Evolutionary conservation across 2,329 filamentous ascomycete species (phyloP).

Genomic region (Neoscytalidium dimidiatum): DNA sequence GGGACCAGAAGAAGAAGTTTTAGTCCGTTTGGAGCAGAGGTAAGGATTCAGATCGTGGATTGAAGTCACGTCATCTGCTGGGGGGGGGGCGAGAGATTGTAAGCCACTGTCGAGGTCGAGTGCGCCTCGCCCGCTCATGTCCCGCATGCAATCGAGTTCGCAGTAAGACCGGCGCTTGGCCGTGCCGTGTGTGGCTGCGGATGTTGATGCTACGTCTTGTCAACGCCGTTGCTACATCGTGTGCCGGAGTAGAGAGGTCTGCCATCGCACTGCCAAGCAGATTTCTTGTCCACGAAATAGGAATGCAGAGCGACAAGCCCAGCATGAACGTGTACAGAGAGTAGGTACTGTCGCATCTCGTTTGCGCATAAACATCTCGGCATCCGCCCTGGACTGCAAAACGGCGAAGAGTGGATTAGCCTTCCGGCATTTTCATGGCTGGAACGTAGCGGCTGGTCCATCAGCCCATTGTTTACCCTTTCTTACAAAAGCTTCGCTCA

Average conservation of each 20-base stretch:
- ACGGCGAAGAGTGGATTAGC: not conserved
- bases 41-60: not conserved
- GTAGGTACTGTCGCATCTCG: not conserved
- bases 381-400: not conserved
- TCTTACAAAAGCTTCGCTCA: not conserved
- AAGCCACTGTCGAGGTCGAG: slow-evolving; percentile 1
- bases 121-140: not conserved
- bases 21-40: not conserved
- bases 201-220: not conserved
- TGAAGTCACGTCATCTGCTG: not conserved
- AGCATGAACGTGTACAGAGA: not conserved
- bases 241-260: not conserved
- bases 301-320: not conserved
- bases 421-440: not conserved
- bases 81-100: not conserved
- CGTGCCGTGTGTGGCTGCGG: not conserved
- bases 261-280: not conserved
- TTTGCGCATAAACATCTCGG: not conserved
- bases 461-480: not conserved
- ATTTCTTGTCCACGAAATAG: not conserved
- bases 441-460: not conserved
- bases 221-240: not conserved
- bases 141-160: not conserved
- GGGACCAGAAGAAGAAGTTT: not conserved
- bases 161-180: not conserved